phyloP scores from a whole-genome alignment of 2,329 filamentous ascomycete genomes.

The Fusarium euwallaceae region DNA sequence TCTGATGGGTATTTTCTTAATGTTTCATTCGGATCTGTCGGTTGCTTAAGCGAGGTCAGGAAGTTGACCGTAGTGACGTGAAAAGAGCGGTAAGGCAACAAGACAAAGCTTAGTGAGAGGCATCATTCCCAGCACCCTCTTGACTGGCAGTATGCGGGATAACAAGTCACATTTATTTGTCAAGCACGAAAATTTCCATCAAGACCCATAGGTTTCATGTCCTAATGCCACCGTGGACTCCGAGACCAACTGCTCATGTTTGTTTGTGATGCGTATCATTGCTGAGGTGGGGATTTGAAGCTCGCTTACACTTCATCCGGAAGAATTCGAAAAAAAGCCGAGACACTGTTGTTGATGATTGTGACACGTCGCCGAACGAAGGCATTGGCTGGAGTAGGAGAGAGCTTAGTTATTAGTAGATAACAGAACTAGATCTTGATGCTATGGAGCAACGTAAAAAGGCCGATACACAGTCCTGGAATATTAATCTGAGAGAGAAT shows the following conservation, averaged over 20 bases:
- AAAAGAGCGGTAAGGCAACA: neutral
- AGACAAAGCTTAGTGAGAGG: neutral
- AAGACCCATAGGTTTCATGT: neutral
- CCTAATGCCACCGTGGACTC: neutral
- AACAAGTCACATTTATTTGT: neutral
- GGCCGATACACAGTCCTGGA: neutral
- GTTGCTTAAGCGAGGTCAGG: neutral
- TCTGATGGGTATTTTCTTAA: neutral
- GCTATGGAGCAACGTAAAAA: neutral
- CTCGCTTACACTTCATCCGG: neutral
- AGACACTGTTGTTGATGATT: neutral
- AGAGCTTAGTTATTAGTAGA: neutral
- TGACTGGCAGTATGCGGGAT: neutral
- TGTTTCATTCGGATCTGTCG: neutral
- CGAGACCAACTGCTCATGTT: neutral
- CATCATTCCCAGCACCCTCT: rapidly evolving
- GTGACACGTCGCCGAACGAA: neutral
- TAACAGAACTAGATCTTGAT: neutral
- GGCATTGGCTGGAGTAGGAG: neutral
- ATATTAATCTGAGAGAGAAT: neutral
- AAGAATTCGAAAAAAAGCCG: neutral
- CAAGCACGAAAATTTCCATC: neutral
- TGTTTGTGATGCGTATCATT: neutral
- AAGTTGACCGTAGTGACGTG: neutral
- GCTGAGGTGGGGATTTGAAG: neutral